Conservation (phyloP, 2,329 filamentous ascomycete species). For the Cladosporium phlei region DNA sequence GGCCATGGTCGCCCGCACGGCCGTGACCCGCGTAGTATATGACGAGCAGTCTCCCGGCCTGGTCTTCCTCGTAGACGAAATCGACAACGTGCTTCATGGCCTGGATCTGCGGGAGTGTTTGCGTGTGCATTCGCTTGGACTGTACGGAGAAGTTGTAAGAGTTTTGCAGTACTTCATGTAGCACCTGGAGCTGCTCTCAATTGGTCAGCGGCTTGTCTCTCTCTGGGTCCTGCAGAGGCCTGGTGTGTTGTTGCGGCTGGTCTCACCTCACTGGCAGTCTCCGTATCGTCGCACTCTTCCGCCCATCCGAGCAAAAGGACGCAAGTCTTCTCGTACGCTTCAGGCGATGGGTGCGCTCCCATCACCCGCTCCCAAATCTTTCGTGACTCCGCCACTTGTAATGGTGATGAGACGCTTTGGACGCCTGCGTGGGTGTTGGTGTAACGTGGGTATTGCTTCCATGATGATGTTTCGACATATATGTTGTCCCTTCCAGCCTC, state of each 20-base stretch:
- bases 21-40: slow-evolving; percentile 5
- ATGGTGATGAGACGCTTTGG: too few relatives aligned
- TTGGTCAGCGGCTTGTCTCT: neutral
- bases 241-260: neutral
- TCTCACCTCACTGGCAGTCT: neutral
- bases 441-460: too few relatives aligned
- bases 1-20: neutral
- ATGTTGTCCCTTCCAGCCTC: too few relatives aligned
- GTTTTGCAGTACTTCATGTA: neutral
- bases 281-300: neutral
- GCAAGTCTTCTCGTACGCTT: neutral
- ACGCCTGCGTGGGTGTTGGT: too few relatives aligned
- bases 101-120: neutral
- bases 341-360: neutral
- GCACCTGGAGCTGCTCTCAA: neutral
- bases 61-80: neutral
- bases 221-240: neutral
- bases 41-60: neutral
- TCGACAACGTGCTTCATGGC: neutral
- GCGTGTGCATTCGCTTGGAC: neutral
- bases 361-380: neutral
- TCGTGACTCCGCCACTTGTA: neutral
- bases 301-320: slow-evolving; percentile 6
- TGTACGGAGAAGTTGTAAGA: neutral
- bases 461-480: too few relatives aligned